phyloP scores from a whole-genome alignment of 2,329 filamentous ascomycete species.

The Aspergillus felis region DNA sequence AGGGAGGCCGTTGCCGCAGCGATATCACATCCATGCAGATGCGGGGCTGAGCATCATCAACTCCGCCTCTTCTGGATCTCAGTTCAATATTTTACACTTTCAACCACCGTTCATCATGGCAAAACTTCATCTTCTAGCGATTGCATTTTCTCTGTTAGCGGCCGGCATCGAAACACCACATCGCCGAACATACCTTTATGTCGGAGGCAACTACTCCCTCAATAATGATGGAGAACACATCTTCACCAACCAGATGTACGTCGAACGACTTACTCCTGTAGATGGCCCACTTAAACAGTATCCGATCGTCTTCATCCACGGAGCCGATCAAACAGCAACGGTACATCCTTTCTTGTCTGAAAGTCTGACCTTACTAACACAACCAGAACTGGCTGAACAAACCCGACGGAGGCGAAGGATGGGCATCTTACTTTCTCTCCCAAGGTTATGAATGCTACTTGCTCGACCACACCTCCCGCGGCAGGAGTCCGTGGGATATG shows the following conservation, averaged over 20 bases:
- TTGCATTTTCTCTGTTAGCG: neutral
- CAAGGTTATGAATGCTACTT: constrained; percentile 47
- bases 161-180: neutral
- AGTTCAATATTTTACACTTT: neutral
- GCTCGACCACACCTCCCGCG: constrained; percentile 38
- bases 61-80: neutral
- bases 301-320: constrained; percentile 33
- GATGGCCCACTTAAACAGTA: constrained; percentile 15
- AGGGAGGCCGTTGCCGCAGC: neutral
- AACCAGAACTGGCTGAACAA: constrained; percentile 45
- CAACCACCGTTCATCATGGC: neutral
- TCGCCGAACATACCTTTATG: constrained; percentile 24
- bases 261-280: constrained; percentile 29
- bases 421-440: constrained; percentile 46
- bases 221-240: constrained; percentile 16
- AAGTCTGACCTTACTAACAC: neutral
- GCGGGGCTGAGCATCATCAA: neutral
- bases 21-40: neutral
- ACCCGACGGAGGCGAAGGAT: constrained; percentile 46
- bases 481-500: constrained; percentile 26
- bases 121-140: neutral
- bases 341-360: constrained; percentile 12
- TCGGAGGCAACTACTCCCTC: constrained; percentile 24
- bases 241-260: constrained; percentile 32
- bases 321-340: constrained; percentile 29